A percentile compares a stretch with the other conserved stretches of the same genome.
phyloP scores from a whole-genome alignment of 2,329 filamentous ascomycete species.

The Metarhizium brunneum region DNA sequence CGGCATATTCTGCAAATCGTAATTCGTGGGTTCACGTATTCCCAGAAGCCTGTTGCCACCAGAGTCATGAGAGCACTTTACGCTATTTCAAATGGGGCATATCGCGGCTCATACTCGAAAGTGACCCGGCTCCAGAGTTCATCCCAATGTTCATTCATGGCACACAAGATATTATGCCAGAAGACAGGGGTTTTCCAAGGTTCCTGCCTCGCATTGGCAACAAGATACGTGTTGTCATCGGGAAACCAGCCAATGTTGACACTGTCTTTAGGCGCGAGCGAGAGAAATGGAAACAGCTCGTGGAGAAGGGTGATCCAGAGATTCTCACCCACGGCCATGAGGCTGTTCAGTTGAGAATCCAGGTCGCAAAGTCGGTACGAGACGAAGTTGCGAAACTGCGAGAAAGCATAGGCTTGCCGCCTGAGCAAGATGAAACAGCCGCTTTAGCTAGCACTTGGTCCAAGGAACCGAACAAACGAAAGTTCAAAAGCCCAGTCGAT shows the following conservation, averaged over 20 bases:
- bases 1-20: constrained; percentile 58
- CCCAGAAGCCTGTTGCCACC: constrained; percentile 90
- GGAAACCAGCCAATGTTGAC: constrained; percentile 66
- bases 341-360: constrained; percentile 60
- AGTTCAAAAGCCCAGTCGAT: constrained; percentile 45
- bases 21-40: constrained; percentile 91
- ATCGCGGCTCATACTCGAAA: constrained; percentile 82
- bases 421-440: constrained; percentile 70
- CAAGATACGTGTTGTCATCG: constrained; percentile 65
- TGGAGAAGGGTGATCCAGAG: constrained; percentile 39
- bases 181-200: constrained; percentile 68
- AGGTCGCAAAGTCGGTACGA: constrained; percentile 70
- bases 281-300: constrained; percentile 61
- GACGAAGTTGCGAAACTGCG: constrained; percentile 74
- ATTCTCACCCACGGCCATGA: constrained; percentile 39
- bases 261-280: constrained; percentile 70
- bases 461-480: constrained; percentile 36
- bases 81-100: constrained; percentile 99
- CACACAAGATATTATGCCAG: constrained; percentile 79
- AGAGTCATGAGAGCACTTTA: constrained; percentile 68
- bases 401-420: constrained; percentile 56
- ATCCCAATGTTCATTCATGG: constrained; percentile 94
- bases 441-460: constrained; percentile 76
- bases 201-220: constrained; percentile 70
- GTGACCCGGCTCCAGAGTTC: constrained; percentile 76